Base-by-base conservation (phyloP, 257 asterid genomes). In the Penstemon eatonii region DNA sequence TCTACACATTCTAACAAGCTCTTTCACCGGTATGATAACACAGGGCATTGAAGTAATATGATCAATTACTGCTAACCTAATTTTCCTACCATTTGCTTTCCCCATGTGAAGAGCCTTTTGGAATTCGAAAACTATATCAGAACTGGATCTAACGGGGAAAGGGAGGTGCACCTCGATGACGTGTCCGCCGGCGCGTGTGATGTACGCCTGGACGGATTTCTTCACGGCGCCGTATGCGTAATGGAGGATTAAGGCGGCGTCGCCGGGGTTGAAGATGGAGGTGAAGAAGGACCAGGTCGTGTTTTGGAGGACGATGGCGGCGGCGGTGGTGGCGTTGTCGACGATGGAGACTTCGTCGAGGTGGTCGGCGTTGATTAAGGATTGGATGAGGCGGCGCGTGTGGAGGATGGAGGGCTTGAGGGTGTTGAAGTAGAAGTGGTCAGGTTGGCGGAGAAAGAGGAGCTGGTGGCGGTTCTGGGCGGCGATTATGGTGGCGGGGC, bases 241-340 rank as follows among this genome's bases (percentile, higher is more conserved):
- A 69, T 89, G 96, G 60, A 91, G 94, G 58, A 91, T 83, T 10
- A 92, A 66, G 7, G 79, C 96, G 18, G 84, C 84, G 36, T 92
- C 98, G 1, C 95, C 95, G 12, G 80, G 73, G 6, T 38, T 75
- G 60, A 84, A 89, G 54, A 8, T 18, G 56, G 83, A 56, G 44
- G 85, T 56, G 63, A 80, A 80, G 83, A 87, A 89, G 2, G 87
- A 75, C 89, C 95, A 78, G 10, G 95, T 79, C 63, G 79, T 59
- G 71, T 89, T 87, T 80, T 85, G 95, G 72, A 92, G 87, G 63
- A 86, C 82, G 10, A 92, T 67, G 4, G 98, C 98, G 6, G 96
- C 96, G 65, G 96, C 96, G 9, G 96, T 92, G 71, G 96, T 92
- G 81, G 93, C 96, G 80, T 87, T 89, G 61, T 91, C 98, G n/a